Evolutionary conservation across 2,329 filamentous ascomycete species (phyloP).

Genomic region (Pleomassaria siparia): DNA sequence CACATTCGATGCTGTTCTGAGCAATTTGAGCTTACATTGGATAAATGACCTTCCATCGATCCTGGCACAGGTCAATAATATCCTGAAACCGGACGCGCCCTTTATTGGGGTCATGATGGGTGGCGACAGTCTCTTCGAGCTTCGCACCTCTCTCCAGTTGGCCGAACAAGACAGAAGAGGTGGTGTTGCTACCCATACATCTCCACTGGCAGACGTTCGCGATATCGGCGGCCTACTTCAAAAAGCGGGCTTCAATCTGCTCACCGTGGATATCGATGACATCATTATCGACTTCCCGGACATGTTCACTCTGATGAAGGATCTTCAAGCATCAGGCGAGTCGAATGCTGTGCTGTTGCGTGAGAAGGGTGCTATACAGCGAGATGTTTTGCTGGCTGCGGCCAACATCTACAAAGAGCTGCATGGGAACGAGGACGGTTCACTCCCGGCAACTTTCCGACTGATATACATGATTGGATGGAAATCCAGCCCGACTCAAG

Average conservation of each 20-base stretch:
- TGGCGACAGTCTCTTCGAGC: conserved; percentile 89
- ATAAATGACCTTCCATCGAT: conserved; percentile 92
- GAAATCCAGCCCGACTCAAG: conserved; percentile 80
- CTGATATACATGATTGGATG: conserved; percentile 99
- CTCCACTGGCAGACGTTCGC: conserved; percentile 85
- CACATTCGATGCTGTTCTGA: conserved; percentile 87
- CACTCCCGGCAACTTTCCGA: conserved; percentile 82
- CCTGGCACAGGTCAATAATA: conserved; percentile 78
- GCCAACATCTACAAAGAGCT: conserved; percentile 87
- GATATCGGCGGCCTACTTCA: conserved; percentile 88
- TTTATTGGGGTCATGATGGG: conserved; percentile 97
- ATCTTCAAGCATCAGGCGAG: conserved; percentile 96
- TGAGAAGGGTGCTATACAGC: conserved; percentile 72
- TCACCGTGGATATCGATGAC: conserved; percentile 96
- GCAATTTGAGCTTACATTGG: conserved; percentile 91
- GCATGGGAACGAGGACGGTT: conserved; percentile 72
- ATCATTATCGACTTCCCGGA: conserved; percentile 94
- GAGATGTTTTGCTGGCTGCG: conserved; percentile 83
- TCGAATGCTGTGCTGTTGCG: conserved; percentile 84
- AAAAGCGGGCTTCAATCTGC: conserved; percentile 87
- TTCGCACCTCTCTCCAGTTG: conserved; percentile 89
- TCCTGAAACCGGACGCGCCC: conserved; percentile 86
- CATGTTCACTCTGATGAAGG: conserved; percentile 86
- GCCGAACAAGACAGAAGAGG: conserved; percentile 87
- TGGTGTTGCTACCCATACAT: conserved; percentile 89